Conservation (phyloP, 148 eudicot species). For the Vaccinium macrocarpon region DNA sequence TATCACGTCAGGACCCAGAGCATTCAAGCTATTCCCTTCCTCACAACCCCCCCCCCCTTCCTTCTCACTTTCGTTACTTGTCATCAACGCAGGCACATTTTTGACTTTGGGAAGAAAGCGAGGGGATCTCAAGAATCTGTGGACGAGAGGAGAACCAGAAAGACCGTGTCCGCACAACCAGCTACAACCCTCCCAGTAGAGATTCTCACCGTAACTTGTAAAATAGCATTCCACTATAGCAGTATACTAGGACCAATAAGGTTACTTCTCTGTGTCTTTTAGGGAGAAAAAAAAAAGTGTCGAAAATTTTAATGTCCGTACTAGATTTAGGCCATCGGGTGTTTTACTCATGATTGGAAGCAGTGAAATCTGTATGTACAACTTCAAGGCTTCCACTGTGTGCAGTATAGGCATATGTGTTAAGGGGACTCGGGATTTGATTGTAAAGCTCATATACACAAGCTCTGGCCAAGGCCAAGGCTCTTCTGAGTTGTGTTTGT, state of each 20-base stretch:
- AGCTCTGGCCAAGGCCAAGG: neutral
- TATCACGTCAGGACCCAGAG: neutral
- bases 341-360: neutral
- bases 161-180: slow-evolving; percentile 78
- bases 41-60: no score
- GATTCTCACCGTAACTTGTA: neutral
- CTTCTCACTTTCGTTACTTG: neutral
- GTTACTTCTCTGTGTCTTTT: neutral
- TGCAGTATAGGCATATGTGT: neutral
- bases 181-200: slow-evolving; percentile 35
- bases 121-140: slow-evolving; percentile 71
- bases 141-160: slow-evolving; percentile 81
- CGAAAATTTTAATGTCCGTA: neutral
- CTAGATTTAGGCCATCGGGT: neutral
- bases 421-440: neutral
- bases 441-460: neutral
- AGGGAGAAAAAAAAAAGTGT: neutral
- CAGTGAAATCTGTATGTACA: neutral
- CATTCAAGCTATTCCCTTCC: neutral
- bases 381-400: neutral
- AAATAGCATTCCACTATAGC: neutral
- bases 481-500: neutral
- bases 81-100: slow-evolving; percentile 60
- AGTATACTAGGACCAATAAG: neutral
- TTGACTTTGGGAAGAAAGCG: slow-evolving; percentile 61